These are phyloP conservation scores for Macroventuria anomochaeta DNA, from an alignment of 2,329 filamentous ascomycete genomes.

Conservation along the genomic window DNA sequence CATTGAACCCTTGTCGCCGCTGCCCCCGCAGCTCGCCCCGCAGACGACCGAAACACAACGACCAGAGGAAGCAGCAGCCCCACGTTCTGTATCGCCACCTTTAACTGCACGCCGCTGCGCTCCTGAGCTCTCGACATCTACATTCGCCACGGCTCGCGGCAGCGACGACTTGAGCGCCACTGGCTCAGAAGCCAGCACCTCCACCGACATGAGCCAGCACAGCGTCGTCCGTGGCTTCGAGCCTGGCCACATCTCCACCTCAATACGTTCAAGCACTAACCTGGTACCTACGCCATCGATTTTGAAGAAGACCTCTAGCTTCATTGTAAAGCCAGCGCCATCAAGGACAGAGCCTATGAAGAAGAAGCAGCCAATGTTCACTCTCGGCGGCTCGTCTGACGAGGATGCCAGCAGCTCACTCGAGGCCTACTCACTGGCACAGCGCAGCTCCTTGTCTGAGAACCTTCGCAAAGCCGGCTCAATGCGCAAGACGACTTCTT, in stretches of 20 bases:
- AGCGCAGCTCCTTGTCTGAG: constrained; percentile 63
- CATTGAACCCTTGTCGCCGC: constrained; percentile 63
- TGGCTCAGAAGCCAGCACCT: constrained; percentile 68
- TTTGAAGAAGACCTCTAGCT: constrained; percentile 59
- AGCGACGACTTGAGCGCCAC: constrained; percentile 50
- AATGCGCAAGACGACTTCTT: constrained; percentile 79
- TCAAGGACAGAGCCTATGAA: constrained; percentile 55
- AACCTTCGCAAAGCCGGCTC: constrained; percentile 55
- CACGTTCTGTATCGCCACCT: constrained; percentile 52
- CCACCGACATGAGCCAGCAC: constrained; percentile 65
- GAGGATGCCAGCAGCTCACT: constrained; percentile 84
- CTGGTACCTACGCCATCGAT: constrained; percentile 64
- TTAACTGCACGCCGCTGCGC: constrained; percentile 54
- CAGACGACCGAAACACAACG: constrained; percentile 18
- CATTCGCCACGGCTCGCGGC: constrained; percentile 55
- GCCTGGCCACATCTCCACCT: constrained; percentile 74
- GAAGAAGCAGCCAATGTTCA: constrained; percentile 74
- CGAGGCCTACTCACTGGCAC: constrained; percentile 59
- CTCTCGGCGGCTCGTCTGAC: constrained; percentile 79
- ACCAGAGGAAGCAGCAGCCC: constrained; percentile 19
- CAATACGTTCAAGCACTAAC: constrained; percentile 67
- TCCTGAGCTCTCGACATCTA: constrained; percentile 66
- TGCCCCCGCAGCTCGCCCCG: constrained; percentile 50
- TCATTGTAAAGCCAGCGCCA: constrained; percentile 35
- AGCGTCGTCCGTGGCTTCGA: constrained; percentile 88